These are phyloP conservation scores for Plasmodium gonderi DNA, from an alignment of 169 alveolate genomes.

Conservation along the genomic window DNA sequence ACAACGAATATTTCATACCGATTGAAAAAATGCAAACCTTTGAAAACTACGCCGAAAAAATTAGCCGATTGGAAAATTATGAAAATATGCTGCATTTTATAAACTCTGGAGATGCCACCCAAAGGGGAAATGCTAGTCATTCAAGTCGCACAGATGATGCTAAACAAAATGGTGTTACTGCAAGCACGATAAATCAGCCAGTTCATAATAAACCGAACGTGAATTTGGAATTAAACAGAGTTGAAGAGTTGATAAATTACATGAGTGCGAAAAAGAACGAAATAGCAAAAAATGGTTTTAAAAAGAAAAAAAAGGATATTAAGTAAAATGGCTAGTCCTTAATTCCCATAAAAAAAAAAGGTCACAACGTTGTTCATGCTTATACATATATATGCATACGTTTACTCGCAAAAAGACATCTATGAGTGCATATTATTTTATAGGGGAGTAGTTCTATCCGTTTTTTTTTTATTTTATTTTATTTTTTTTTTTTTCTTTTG, in stretches of 20 bases:
- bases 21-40: constrained; percentile 46
- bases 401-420: not conserved
- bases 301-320: not conserved
- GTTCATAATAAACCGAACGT: not conserved
- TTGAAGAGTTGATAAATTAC: constrained; percentile 45
- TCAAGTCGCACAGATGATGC: not conserved
- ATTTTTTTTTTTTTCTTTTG: not conserved
- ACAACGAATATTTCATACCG: constrained; percentile 41
- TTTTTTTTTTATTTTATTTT: too few relatives aligned
- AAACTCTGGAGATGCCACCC: too few relatives aligned
- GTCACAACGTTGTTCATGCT: too few relatives aligned
- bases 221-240: not conserved
- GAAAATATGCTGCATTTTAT: constrained; percentile 4
- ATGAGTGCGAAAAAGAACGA: constrained; percentile 2
- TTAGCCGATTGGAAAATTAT: constrained; percentile 1
- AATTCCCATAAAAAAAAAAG: not conserved
- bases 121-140: not conserved
- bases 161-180: not conserved
- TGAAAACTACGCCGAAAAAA: constrained; percentile 49
- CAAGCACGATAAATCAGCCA: not conserved
- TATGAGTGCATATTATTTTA: not conserved
- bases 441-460: not conserved
- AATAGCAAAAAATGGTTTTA: not conserved
- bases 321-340: not conserved
- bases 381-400: not conserved